Evolutionary conservation across 768 basidiomycete species (phyloP).

Genomic region (Macrolepiota albuminosa): DNA sequence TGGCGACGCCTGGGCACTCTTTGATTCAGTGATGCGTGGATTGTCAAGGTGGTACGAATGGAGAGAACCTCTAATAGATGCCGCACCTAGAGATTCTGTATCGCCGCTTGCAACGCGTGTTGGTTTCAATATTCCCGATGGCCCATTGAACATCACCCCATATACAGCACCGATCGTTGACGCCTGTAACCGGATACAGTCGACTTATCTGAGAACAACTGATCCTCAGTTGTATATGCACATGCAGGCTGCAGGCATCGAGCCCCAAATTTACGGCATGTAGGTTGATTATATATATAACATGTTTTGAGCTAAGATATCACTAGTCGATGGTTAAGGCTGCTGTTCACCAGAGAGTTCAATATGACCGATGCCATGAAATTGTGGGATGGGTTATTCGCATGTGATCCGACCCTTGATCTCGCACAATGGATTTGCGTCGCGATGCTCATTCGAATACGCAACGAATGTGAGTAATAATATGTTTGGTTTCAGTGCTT

Average conservation of each 20-base stretch:
- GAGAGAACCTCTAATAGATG: constrained; percentile 38
- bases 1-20: constrained; percentile 87
- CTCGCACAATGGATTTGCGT: constrained; percentile 86
- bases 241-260: constrained; percentile 78
- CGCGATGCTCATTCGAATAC: constrained; percentile 91
- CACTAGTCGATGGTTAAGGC: constrained; percentile 83
- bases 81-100: constrained; percentile 8
- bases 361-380: constrained; percentile 73
- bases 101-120: constrained; percentile 40
- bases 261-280: constrained; percentile 98
- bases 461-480: constrained; percentile 64
- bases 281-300: constrained; percentile 33
- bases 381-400: constrained; percentile 96
- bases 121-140: constrained; percentile 39
- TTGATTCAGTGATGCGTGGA: constrained; percentile 72
- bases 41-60: constrained; percentile 79
- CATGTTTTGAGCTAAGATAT: constrained; percentile 2
- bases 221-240: constrained; percentile 77
- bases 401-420: constrained; percentile 74
- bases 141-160: constrained; percentile 48
- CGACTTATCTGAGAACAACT: constrained; percentile 61
- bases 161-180: constrained; percentile 84
- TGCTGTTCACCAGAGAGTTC: constrained; percentile 93
- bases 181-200: constrained; percentile 78
- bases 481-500: constrained; percentile 6